Conservation (phyloP, 1,139 yeast species). For the Hyphopichia wangnamkhiaoensis region DNA sequence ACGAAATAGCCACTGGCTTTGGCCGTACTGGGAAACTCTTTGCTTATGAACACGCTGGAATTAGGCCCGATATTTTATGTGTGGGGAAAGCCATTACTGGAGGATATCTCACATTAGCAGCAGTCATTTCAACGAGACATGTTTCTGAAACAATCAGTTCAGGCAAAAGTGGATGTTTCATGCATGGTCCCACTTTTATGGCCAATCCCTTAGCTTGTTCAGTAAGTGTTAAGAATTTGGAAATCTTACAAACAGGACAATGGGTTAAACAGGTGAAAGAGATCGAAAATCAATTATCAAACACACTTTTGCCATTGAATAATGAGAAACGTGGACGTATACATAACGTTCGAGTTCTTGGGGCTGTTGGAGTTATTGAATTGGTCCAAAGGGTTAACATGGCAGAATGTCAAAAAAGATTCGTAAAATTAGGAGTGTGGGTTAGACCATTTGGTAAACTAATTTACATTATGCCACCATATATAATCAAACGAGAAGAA, state of each 20-base stretch:
- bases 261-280: slow-evolving; percentile 7
- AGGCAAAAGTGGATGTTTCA: slow-evolving; percentile 8
- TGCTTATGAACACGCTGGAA: slow-evolving; percentile 15
- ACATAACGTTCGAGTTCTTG: slow-evolving; percentile 9
- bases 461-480: slow-evolving; percentile 27
- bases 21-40: slow-evolving; percentile 20
- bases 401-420: slow-evolving; percentile 16
- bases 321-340: neutral
- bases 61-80: slow-evolving; percentile 21
- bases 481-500: slow-evolving; percentile 17
- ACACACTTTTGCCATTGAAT: slow-evolving; percentile 7
- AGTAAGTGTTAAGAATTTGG: slow-evolving; percentile 27
- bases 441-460: slow-evolving; percentile 24
- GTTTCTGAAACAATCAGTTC: slow-evolving; percentile 14
- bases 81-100: slow-evolving; percentile 25
- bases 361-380: slow-evolving; percentile 28
- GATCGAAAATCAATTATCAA: slow-evolving; percentile 6
- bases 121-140: slow-evolving; percentile 17
- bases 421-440: slow-evolving; percentile 19
- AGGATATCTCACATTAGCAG: slow-evolving; percentile 20
- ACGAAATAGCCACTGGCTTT: slow-evolving; percentile 24
- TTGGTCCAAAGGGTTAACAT: slow-evolving; percentile 17
- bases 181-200: slow-evolving; percentile 37
- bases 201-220: slow-evolving; percentile 35
- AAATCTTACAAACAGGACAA: slow-evolving; percentile 9